Evolutionary conservation across 2,329 filamentous ascomycete species (phyloP), one percentile per base, ranked within the genome.

Genomic region (Venturia pyrina): DNA sequence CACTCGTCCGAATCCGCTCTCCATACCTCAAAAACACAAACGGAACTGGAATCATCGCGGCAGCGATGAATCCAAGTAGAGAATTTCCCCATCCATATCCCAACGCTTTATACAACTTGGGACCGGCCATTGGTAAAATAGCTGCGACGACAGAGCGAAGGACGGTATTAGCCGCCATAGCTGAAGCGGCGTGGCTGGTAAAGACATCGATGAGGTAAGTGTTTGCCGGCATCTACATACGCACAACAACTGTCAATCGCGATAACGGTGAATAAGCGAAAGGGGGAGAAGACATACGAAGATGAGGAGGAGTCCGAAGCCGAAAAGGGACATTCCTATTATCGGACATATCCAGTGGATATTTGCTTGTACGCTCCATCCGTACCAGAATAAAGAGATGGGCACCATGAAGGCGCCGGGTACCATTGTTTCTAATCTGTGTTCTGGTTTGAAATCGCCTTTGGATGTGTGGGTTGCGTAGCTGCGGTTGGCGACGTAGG

Each of bases 171-270:
- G 78, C 78, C 1, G 77, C 76, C 70, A 78, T 75, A 0, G 78
- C 78, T 62, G 73, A 75, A 0, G 77, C 78, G 0, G 78, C 78
- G 66, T 78, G 75, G 0, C 73, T 66, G 2, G 75, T 77, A 60
- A 77, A 79, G 0, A 76, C 75, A 65, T 79, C 77, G 15, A 79
- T 73, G 0, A 79, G 69, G 65, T 80, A 79, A 4, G 74, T 77
- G 19, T 70, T 72, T 0, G 74, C 72, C 0, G 75, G 73, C 75
- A 78, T 77, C 71, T 72, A n/a, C n/a, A n/a, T n/a, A n/a, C n/a
- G n/a, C n/a, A n/a, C n/a, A n/a, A n/a, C n/a, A n/a, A n/a, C n/a
- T n/a, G n/a, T n/a, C n/a, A n/a, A n/a, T n/a, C n/a, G n/a, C n/a
- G n/a, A n/a, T n/a, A n/a, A n/a, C n/a, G n/a, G n/a, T n/a, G n/a